These are phyloP conservation scores for Fusarium coicis DNA, from an alignment of 2,329 filamentous ascomycete genomes.

Conservation along the genomic window DNA sequence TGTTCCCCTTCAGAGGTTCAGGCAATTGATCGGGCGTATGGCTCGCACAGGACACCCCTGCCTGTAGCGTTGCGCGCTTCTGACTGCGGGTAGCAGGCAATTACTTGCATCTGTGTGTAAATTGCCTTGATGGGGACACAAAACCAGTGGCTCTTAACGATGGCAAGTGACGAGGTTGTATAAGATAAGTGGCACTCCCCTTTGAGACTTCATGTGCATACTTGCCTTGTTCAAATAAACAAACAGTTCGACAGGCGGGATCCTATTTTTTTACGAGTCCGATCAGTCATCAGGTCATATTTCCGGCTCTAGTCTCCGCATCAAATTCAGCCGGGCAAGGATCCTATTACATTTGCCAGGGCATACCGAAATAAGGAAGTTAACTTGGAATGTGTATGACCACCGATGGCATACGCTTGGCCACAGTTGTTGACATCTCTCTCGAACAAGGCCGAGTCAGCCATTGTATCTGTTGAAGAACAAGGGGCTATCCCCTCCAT, in stretches of 20 bases:
- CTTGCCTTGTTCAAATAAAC: background rate
- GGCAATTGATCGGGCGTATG: conserved; percentile 25
- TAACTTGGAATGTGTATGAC: conserved; percentile 34
- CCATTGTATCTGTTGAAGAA: conserved; percentile 11
- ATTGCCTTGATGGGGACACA: conserved; percentile 29
- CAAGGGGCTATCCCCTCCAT: background rate
- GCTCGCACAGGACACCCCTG: conserved; percentile 32
- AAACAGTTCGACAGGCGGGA: background rate
- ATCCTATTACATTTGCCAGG: conserved; percentile 24
- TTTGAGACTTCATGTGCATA: background rate
- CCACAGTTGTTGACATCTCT: conserved; percentile 27
- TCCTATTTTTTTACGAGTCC: background rate
- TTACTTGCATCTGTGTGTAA: conserved; percentile 19
- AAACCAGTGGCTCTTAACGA: conserved; percentile 13
- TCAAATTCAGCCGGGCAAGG: conserved; percentile 1
- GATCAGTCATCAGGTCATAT: background rate
- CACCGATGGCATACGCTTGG: conserved; percentile 28
- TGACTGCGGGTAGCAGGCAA: conserved; percentile 25
- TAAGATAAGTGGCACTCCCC: conserved; percentile 41
- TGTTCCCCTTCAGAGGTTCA: conserved; percentile 16
- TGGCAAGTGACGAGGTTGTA: conserved; percentile 22
- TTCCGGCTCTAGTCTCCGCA: background rate
- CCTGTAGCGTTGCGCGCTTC: conserved; percentile 25
- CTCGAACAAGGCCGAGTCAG: conserved; percentile 15
- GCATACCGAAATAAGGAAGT: conserved; percentile 21